phyloP scores from a whole-genome alignment of 2,329 filamentous ascomycete genomes.

The Hypocreales sp. region DNA sequence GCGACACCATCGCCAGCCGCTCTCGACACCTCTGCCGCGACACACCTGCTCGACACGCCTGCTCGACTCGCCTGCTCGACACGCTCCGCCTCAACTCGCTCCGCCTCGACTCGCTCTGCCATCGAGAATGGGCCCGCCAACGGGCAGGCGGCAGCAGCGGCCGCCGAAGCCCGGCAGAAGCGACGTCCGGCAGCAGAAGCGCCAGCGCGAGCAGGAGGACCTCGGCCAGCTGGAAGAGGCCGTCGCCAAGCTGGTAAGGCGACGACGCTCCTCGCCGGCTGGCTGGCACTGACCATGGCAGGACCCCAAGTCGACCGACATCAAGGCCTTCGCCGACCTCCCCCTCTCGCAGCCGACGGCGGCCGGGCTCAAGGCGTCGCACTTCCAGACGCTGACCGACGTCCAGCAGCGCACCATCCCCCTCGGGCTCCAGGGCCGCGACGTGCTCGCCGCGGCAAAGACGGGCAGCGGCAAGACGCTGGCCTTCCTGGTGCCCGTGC shows the following conservation, averaged over 20 bases:
- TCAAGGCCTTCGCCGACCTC: conserved; percentile 64
- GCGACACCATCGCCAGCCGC: too few relatives aligned
- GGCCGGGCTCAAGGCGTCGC: conserved; percentile 65
- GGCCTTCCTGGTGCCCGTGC: conserved; percentile 78
- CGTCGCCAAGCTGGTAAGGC: conserved; percentile 17
- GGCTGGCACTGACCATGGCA: conserved; percentile 10
- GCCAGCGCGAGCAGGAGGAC: conserved; percentile 21
- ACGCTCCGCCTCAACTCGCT: too few relatives aligned
- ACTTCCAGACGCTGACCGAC: conserved; percentile 83
- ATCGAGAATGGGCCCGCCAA: too few relatives aligned
- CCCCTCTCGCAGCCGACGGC: conserved; percentile 73
- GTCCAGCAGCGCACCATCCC: conserved; percentile 86
- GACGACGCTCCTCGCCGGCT: too few relatives aligned
- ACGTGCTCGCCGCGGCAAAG: conserved; percentile 89
- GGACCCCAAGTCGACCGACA: conserved; percentile 43
- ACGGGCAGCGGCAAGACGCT: conserved; percentile 93
- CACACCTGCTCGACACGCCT: too few relatives aligned
- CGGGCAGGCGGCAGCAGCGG: conserved; percentile 10
- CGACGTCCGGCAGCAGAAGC: conserved; percentile 19
- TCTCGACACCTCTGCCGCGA: too few relatives aligned
- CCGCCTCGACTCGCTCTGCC: too few relatives aligned
- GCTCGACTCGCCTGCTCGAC: too few relatives aligned
- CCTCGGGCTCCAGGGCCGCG: conserved; percentile 66
- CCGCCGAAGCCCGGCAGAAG: conserved; percentile 14
- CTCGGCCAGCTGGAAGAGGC: conserved; percentile 16